Evolutionary conservation across 441 rosid genomes (phyloP).

Genomic region (Erodium texanum): DNA sequence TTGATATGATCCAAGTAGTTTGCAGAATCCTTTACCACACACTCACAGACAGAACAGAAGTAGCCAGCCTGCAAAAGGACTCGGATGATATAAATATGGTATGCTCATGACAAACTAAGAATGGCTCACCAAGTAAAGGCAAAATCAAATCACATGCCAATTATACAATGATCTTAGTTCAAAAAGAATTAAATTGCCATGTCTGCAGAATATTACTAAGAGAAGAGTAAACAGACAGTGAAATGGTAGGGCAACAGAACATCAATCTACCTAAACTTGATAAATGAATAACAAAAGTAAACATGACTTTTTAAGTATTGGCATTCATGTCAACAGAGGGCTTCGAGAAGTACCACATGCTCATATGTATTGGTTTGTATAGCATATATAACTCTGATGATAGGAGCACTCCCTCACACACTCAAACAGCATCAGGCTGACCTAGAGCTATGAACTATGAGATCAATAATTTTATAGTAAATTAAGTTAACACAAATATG

Average conservation of each 20-base stretch:
- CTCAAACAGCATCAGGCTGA: not conserved
- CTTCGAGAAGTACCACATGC: no score
- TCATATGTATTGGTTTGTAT: not conserved
- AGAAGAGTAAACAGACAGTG: no score
- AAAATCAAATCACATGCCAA: not conserved
- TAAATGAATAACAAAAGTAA: no score
- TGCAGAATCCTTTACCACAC: slow-evolving; percentile 97
- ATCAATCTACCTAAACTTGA: no score
- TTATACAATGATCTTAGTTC: no score
- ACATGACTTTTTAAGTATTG: no score
- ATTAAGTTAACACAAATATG: not conserved
- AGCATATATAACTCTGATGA: not conserved
- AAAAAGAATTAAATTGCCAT: no score
- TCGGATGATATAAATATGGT: slow-evolving; percentile 11
- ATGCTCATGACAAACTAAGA: slow-evolving; percentile 8
- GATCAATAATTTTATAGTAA: not conserved
- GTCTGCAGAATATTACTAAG: no score
- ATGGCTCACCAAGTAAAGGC: slow-evolving; percentile 4
- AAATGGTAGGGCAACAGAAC: no score
- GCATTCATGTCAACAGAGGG: no score
- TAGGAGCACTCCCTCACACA: not conserved
- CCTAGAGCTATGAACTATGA: not conserved
- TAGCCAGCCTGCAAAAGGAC: slow-evolving; percentile 72
- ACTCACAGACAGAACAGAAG: slow-evolving; percentile 88
- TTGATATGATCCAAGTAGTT: slow-evolving; percentile 98